phyloP scores from a whole-genome alignment of 257 asterid genomes.

The Solanum neorickii region DNA sequence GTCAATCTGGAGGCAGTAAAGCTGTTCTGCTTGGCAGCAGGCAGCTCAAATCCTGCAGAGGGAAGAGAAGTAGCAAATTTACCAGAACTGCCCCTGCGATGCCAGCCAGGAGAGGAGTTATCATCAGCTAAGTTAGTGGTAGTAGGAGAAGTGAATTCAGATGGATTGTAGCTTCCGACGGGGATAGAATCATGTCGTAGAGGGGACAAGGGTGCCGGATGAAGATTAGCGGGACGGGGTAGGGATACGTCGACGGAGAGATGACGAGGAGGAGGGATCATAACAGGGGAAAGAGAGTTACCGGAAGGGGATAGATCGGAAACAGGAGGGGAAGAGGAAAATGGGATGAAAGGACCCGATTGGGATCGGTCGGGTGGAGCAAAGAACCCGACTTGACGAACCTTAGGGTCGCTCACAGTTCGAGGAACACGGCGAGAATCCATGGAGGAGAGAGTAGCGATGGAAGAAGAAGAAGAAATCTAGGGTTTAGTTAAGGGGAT shows the following conservation, averaged over 20 bases:
- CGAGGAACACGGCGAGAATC: conserved; percentile 76
- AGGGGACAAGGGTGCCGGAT: conserved; percentile 30
- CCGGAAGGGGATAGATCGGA: conserved; percentile 47
- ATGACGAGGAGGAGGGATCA: conserved; percentile 85
- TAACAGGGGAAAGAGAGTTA: conserved; percentile 72
- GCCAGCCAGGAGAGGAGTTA: conserved; percentile 23
- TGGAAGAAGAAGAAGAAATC: not conserved
- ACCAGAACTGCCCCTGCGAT: conserved; percentile 36
- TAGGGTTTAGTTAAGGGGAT: not conserved
- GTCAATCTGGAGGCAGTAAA: conserved; percentile 20
- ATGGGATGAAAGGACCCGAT: conserved; percentile 48
- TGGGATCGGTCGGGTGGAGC: conserved; percentile 60
- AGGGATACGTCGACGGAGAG: conserved; percentile 26
- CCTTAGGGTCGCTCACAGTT: conserved; percentile 79
- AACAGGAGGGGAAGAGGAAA: conserved; percentile 32
- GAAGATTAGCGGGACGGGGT: conserved; percentile 22
- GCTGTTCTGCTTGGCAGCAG: conserved; percentile 28
- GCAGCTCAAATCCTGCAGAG: conserved; percentile 43
- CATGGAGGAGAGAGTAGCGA: conserved; percentile 15
- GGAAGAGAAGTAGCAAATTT: conserved; percentile 64
- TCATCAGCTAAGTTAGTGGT: conserved; percentile 47
- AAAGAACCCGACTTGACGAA: conserved; percentile 94
- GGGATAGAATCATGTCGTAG: conserved; percentile 51
- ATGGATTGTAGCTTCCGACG: conserved; percentile 66
- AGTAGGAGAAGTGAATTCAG: conserved; percentile 50